Evolutionary conservation across 345 rosid species (phyloP), one percentile per base, ranked within the genome.

Genomic region (Lenwebbia sp.): DNA sequence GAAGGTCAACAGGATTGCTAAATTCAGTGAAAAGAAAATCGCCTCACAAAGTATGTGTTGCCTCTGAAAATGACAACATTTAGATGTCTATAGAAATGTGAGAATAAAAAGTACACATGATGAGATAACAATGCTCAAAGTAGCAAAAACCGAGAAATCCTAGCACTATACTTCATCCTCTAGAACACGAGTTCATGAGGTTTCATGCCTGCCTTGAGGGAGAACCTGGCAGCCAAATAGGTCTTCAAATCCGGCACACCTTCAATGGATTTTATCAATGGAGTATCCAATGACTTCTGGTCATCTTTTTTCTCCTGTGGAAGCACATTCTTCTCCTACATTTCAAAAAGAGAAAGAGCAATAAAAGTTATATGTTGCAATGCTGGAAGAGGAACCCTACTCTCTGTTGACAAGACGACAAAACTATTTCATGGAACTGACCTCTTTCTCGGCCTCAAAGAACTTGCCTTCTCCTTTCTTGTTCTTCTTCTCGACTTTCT

Each of bases 101-200:
- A 85, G 11, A 83, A 76, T 55, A 86, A 88, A 83, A 88, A 89
- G 60, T 82, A 47, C 83, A 84, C 54, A 85, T 53, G 21, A 70
- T 37, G 47, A 37, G 7, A 70, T 37, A 21, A 70, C 81, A 70
- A 70, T 70, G 47, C 81, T 70, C 47, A 22, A 70, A 70, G 47
- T 70, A 70, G 81, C 81, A 70, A 44, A 44, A 85, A 70, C 55
- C 30, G 86, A 82, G 85, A 83, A 83, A 62, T 83, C 37, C 17
- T 25, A 84, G 52, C 78, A 84, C 76, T 86, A 70, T 19, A 83
- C 51, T 49, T 28, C 50, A 54, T 19, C 44, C 25, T 40, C 84
- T 95, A 95, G 89, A 96, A 96, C 50, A 93, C 92, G 86, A 95
- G 97, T 90, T 96, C 96, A 81, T 93, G 96, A 83, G 96, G 99